A percentile compares a stretch with the other conserved stretches of the same genome.
Evolutionary conservation across 2,329 filamentous ascomycete species (phyloP).

Genomic region (Fulvia fulva): DNA sequence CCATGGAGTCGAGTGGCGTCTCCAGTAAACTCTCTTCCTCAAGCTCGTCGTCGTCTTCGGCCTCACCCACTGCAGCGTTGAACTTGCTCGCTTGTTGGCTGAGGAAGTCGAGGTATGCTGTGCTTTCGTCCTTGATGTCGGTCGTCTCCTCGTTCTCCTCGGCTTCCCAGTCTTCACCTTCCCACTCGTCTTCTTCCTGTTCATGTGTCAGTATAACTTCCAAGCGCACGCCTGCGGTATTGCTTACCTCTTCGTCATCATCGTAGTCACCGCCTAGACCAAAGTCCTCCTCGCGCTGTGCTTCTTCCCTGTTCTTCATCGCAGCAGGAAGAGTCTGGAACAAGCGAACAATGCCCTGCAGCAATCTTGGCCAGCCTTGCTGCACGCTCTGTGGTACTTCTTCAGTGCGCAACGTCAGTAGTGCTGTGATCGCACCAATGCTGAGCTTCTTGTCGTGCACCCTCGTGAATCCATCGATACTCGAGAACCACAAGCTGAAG

Average conservation of each 20-base stretch:
- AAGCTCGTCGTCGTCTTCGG: slow-evolving; percentile 76
- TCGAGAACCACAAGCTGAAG: slow-evolving; percentile 97
- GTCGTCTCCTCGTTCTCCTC: slow-evolving; percentile 61
- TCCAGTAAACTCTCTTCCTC: slow-evolving; percentile 92
- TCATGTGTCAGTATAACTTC: slow-evolving; percentile 6
- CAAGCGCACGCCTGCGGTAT: neutral
- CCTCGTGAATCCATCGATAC: slow-evolving; percentile 85
- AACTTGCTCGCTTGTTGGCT: slow-evolving; percentile 64
- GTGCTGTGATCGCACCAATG: slow-evolving; percentile 84
- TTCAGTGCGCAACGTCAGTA: slow-evolving; percentile 73
- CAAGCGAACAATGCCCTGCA: slow-evolving; percentile 82
- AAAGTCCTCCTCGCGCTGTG: slow-evolving; percentile 78
- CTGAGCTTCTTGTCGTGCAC: slow-evolving; percentile 99
- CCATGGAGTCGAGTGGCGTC: slow-evolving; percentile 89
- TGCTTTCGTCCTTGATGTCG: slow-evolving; percentile 81
- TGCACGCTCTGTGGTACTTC: slow-evolving; percentile 90
- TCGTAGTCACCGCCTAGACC: slow-evolving; percentile 69
- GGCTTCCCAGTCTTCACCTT: slow-evolving; percentile 65
- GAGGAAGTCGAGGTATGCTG: slow-evolving; percentile 91
- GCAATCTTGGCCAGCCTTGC: slow-evolving; percentile 87
- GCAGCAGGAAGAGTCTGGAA: slow-evolving; percentile 89
- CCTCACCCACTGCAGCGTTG: slow-evolving; percentile 54
- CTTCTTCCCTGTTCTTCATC: slow-evolving; percentile 87
- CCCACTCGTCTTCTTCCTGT: slow-evolving; percentile 72
- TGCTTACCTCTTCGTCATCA: slow-evolving; percentile 58